Evolutionary conservation across 2,329 filamentous ascomycete species (phyloP), one percentile per base, ranked within the genome.

Genomic region (Zalaria obscura): DNA sequence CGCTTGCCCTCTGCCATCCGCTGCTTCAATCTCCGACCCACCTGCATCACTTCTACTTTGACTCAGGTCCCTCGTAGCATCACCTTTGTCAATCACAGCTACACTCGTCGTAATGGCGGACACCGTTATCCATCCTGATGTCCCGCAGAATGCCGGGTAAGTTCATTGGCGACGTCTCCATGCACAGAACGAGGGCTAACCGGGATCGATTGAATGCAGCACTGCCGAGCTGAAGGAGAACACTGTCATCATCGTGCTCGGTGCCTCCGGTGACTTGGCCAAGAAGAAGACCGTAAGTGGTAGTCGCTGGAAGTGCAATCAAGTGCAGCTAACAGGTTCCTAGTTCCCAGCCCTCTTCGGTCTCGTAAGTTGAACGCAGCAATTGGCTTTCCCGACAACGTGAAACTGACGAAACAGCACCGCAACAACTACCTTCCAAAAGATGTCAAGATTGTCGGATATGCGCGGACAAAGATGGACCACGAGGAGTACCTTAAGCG

Each of bases 381-480:
- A n/a, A 7, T 52, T 52, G 28, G 47, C 48, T 39, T 50, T 42
- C 34, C 40, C 35, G 8, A n/a, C 60, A 94, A 88, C 29, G 29
- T 7, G n/a, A n/a, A 32, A 7, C n/a, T 7, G n/a, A 7, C 29
- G 7, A n/a, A 34, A 25, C 37, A 48, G 46, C 94, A 89, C 71
- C 86, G 91, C 61, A 98, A 98, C 72, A 89, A 95, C 67, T 98
- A 96, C 72, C 83, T 98, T 40, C 91, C 68, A 55, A 93, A 93
- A 68, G 87, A 93, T 65, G 87, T 94, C 67, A 84, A 80, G 66
- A 95, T 98, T 61, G 79, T 98, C 57, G 91, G 91, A 71, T 98
- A 98, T 85, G 91, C 91, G 56, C 81, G 91, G 62, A 98, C 91
- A 55, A 95, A 95, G 74, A 98, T 98, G 91, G 88, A 96, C 69